Base-by-base conservation (phyloP, 2,329 filamentous ascomycete genomes). In the Nemania abortiva region DNA sequence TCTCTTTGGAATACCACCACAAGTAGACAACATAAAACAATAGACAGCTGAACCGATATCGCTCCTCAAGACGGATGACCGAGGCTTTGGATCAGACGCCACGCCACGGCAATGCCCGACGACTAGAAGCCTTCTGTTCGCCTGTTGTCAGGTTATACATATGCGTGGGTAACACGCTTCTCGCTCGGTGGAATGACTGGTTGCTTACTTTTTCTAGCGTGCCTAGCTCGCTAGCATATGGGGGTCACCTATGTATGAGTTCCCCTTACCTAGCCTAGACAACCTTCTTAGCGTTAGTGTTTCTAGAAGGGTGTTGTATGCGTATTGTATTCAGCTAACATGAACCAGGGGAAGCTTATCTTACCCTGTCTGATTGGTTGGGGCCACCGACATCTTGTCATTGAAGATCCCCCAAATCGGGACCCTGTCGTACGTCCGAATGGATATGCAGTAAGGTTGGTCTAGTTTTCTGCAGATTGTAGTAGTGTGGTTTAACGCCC, bases 321-420 rank as follows among this genome's bases (percentile, higher is more conserved):
- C 55, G 56, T 45, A 9, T 20, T 47, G 42, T 47, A 47, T 47
- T 20, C 42, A 47, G 42, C 64, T 70, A 67, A 64, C 64, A 70
- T 57, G 64, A 55, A 24, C 53, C 69, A 68, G 69, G 55, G 52
- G 57, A 31, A 42, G 11, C 45, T 62, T 66, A 69, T 67, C 66
- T 67, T 24, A 42, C 56, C 20, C 22, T 24, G 27, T 69, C 42
- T 76, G 70, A 75, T 76, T 75, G 74, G 74, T 47, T 59, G 56
- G 42, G 64, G 64, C 69, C 55, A 54, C 69, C 70, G 63, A 72
- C 70, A 63, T 73, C 60, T 73, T 64, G 55, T 42, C 45, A 55
- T 70, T 60, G 64, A 70, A 70, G 64, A 67, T 67, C 69, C 69
- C 71, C 61, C 61, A 31, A 69, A 66, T 74, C 67, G 68, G 64